A percentile compares a stretch with the other conserved stretches of the same genome.
Conservation (phyloP, 1,284 basidiomycete genomes). For the Pseudozyma tsukubaensis region DNA sequence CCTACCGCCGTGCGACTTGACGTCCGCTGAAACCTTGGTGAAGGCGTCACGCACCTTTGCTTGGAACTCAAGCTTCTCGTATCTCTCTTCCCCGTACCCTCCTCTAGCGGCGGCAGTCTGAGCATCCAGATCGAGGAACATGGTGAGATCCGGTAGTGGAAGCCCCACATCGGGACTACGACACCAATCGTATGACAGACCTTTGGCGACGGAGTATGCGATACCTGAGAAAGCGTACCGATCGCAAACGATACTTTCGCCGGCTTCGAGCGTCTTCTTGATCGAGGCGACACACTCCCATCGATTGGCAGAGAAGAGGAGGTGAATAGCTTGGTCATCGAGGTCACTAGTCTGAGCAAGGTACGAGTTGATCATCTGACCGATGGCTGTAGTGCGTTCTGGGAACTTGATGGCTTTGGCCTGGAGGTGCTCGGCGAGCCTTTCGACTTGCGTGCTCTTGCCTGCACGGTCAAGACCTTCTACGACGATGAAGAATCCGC, state of each 20-base stretch:
- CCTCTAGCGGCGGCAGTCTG: slow-evolving; percentile 79
- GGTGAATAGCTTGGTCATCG: slow-evolving; percentile 90
- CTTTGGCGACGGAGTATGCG: slow-evolving; percentile 90
- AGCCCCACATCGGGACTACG: slow-evolving; percentile 84
- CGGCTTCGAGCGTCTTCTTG: slow-evolving; percentile 73
- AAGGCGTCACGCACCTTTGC: slow-evolving; percentile 65
- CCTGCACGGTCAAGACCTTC: slow-evolving; percentile 68
- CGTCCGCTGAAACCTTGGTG: slow-evolving; percentile 44
- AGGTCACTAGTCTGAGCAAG: slow-evolving; percentile 83
- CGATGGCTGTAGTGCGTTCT: slow-evolving; percentile 90
- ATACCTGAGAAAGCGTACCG: slow-evolving; percentile 97
- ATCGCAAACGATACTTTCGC: slow-evolving; percentile 85
- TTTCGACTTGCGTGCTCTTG: slow-evolving; percentile 66
- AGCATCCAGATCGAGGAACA: slow-evolving; percentile 87
- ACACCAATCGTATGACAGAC: slow-evolving; percentile 80
- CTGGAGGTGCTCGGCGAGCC: slow-evolving; percentile 48
- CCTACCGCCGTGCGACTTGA: slow-evolving; percentile 38
- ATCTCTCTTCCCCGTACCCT: slow-evolving; percentile 88
- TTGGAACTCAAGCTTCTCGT: slow-evolving; percentile 69
- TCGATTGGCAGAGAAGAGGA: slow-evolving; percentile 95
- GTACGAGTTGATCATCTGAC: slow-evolving; percentile 93
- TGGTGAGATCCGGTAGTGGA: slow-evolving; percentile 85
- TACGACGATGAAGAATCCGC: slow-evolving; percentile 66
- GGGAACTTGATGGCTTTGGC: slow-evolving; percentile 66
- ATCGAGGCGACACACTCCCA: slow-evolving; percentile 77